Conservation (phyloP, 2,329 filamentous ascomycete genomes). For the Colletotrichum sp. region DNA sequence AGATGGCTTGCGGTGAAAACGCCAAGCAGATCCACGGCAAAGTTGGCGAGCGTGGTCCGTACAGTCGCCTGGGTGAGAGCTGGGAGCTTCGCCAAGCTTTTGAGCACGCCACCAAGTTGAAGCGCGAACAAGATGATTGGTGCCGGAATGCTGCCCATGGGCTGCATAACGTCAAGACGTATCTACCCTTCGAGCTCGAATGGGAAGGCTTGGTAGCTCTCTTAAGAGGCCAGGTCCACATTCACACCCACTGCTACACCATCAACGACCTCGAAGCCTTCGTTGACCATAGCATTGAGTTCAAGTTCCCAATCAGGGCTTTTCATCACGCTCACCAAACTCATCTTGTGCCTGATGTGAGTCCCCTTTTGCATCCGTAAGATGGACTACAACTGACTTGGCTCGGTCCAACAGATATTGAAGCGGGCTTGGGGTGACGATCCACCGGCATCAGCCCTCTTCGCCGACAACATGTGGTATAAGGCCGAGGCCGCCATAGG, state of each 20-base stretch:
- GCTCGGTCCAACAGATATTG: conserved; percentile 44
- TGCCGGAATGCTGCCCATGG: conserved; percentile 61
- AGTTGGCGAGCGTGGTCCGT: conserved; percentile 57
- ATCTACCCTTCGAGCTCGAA: conserved; percentile 65
- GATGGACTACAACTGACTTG: neutral
- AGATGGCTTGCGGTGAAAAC: conserved; percentile 79
- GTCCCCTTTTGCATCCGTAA: neutral
- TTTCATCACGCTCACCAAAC: conserved; percentile 76
- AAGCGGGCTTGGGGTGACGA: conserved; percentile 60
- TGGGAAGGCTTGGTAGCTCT: conserved; percentile 70
- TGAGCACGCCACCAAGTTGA: conserved; percentile 62
- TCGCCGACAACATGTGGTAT: conserved; percentile 77
- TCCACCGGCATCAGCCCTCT: conserved; percentile 63
- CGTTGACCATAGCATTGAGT: conserved; percentile 74
- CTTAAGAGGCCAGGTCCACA: conserved; percentile 69
- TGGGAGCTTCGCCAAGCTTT: conserved; percentile 73
- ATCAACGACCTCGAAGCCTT: conserved; percentile 72
- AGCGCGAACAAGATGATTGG: conserved; percentile 71
- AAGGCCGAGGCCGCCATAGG: conserved; percentile 70
- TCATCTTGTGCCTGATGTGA: conserved; percentile 67
- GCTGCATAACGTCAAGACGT: conserved; percentile 54
- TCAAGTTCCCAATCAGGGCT: conserved; percentile 68
- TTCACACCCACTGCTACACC: conserved; percentile 77
- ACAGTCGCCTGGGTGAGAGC: conserved; percentile 70
- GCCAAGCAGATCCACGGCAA: conserved; percentile 66